Evolutionary conservation across 148 eudicot genomes (phyloP), one percentile per base, ranked within the genome.

Genomic region (Tetragonia tetragonoides): DNA sequence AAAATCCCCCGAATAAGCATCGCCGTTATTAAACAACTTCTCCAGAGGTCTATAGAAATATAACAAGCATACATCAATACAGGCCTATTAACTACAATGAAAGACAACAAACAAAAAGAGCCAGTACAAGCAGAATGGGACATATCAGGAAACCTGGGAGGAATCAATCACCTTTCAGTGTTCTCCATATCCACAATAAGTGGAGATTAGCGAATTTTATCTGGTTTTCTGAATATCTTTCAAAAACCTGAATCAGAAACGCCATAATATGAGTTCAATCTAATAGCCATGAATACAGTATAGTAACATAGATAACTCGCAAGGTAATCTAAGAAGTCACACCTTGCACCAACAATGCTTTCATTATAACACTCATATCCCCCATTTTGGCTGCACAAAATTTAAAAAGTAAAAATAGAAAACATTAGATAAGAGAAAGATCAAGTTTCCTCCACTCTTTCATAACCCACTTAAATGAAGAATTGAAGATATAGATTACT

Each of bases 11-110:
- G 68, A 11, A 81, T 96, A 93, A 18, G 80, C 80, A 84, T 96
- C 98, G 3, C 93, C 95, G 80, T 88, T 88, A 46, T 85, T 61
- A 70, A 93, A 85, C 39, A 87, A 81, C 81, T 89, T 88, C 72
- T 81, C 86, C 37, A 40, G 65, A 63, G 63, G 70, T 77, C 89
- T 88, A 63, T 37, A 24, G 80, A 62, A 62, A 76, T 62, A 75
- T 57, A 69, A 49, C 7, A 61, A 81, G 76, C 47, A 57, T 18
- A 62, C n/a, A 74, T 60, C 44, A 69, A 4, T 28, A 66, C 23
- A 66, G 17, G 54, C 1, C 37, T 49, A 72, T 23, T 20, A 59
- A 73, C 23, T 24, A 17, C 21, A 71, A 5, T 12, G 10, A 56
- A 23, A 23, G 24, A 37, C 14, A 12, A 47, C 34, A 39, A 49